phyloP scores from a whole-genome alignment of 208 protist species.

The Acanthamoeba royreba region DNA sequence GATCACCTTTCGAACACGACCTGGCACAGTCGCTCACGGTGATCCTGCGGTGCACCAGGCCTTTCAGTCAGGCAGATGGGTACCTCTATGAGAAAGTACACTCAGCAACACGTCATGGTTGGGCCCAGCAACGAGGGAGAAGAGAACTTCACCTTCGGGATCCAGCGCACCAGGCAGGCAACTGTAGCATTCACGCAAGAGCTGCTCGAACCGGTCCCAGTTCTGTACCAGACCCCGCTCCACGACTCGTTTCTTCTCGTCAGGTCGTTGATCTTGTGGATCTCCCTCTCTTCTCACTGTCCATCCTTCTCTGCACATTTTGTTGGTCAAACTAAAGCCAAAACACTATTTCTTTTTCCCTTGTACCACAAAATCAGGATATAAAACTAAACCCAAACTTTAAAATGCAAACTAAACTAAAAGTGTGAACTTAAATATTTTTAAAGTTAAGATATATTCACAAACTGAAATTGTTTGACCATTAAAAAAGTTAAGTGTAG shows the following conservation, averaged over 20 bases:
- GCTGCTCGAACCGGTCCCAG: not conserved
- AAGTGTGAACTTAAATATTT: no score
- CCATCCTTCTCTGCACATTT: not conserved
- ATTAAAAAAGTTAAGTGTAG: no score
- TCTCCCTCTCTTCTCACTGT: not conserved
- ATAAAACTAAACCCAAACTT: no score
- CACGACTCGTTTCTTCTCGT: not conserved
- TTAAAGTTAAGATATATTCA: no score
- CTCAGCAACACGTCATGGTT: not conserved
- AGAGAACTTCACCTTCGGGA: not conserved
- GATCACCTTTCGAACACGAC: not conserved
- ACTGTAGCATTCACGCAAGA: not conserved
- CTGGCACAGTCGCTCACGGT: not conserved
- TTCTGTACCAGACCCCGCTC: not conserved
- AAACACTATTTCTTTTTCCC: no score
- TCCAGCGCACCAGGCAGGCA: not conserved
- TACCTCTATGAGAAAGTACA: not conserved
- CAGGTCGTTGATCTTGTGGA: not conserved
- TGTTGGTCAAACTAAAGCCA: no score
- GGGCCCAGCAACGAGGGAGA: no score
- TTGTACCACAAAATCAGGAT: no score
- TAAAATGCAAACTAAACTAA: no score
- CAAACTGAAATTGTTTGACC: no score
- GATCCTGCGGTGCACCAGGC: not conserved
- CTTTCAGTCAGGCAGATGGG: not conserved